Evolutionary conservation across 768 basidiomycete species (phyloP).

Genomic region (Kwoniella europaea): DNA sequence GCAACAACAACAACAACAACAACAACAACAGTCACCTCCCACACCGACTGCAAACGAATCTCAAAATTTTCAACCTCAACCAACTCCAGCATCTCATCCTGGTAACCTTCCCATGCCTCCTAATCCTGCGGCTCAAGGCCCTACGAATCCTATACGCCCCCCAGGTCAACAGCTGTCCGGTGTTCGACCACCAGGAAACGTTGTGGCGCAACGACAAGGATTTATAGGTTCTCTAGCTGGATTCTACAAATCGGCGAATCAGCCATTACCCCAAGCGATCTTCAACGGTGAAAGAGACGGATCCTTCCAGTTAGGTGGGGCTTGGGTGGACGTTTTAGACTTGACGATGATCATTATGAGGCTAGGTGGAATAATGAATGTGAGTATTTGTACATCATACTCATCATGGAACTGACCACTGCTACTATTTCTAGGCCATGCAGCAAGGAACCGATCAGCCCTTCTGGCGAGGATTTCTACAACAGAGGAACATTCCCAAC

Average conservation of each 20-base stretch:
- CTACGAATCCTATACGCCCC: constrained; percentile 11
- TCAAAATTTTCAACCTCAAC: neutral
- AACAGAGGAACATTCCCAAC: constrained; percentile 38
- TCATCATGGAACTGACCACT: neutral
- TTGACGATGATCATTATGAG: constrained; percentile 43
- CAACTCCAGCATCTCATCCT: neutral
- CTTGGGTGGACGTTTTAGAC: constrained; percentile 44
- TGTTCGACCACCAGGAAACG: constrained; percentile 11
- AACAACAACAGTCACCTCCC: constrained; percentile 15
- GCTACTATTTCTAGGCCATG: constrained; percentile 12
- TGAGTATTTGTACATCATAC: constrained; percentile 14
- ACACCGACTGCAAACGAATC: neutral
- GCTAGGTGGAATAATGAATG: constrained; percentile 33
- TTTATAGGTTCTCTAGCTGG: constrained; percentile 40
- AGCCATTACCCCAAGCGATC: constrained; percentile 32
- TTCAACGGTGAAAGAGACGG: constrained; percentile 45
- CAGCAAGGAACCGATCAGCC: constrained; percentile 21
- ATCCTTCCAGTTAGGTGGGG: constrained; percentile 34
- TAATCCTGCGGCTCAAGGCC: constrained; percentile 9
- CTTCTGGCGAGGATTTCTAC: constrained; percentile 15
- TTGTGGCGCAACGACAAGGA: constrained; percentile 29
- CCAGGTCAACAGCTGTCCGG: constrained; percentile 8
- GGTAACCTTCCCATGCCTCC: constrained; percentile 17
- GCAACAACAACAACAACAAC: constrained; percentile 22
- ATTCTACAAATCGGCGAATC: constrained; percentile 26